Percentiles rank a stretch among this genome's conserved stretches.
phyloP scores from a whole-genome alignment of 2,329 filamentous ascomycete species.

The Exserohilum turcica region DNA sequence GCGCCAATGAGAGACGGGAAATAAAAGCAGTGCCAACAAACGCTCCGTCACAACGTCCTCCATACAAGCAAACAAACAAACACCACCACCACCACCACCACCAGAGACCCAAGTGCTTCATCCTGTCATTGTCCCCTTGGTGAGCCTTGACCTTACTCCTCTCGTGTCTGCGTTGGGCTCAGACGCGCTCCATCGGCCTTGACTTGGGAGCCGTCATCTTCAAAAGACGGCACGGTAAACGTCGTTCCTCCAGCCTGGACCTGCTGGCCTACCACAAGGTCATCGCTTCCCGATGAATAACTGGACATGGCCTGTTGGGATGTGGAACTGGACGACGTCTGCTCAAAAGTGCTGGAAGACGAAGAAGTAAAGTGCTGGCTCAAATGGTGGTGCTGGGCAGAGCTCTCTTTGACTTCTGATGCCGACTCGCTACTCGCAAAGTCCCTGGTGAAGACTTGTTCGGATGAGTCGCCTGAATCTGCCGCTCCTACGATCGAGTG shows the following conservation, averaged over 20 bases:
- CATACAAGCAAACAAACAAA: too few species aligned
- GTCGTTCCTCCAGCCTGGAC: constrained; percentile 21
- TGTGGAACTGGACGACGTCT: constrained; percentile 7
- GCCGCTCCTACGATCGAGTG: constrained; percentile 33
- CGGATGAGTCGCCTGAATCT: neutral
- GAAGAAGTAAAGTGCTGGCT: constrained; percentile 7
- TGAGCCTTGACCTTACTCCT: neutral
- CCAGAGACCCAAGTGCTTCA: neutral
- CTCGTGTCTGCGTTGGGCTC: constrained; percentile 18
- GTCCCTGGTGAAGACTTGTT: constrained; percentile 8
- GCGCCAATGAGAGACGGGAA: neutral
- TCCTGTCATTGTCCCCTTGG: neutral
- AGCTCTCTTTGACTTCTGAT: neutral
- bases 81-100: too few species aligned
- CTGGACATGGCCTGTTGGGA: neutral
- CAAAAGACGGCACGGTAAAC: constrained; percentile 28
- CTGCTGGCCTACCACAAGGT: constrained; percentile 7
- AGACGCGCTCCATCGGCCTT: constrained; percentile 8
- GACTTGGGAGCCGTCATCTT: constrained; percentile 3
- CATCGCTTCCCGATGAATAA: too few species aligned
- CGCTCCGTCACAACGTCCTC: neutral
- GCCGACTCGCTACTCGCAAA: constrained; percentile 8
- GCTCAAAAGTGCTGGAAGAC: constrained; percentile 6
- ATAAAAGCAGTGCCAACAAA: neutral
- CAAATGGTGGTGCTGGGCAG: constrained; percentile 2